Conservation (phyloP, 331 rosid genomes). For the Quercus tomentella region DNA sequence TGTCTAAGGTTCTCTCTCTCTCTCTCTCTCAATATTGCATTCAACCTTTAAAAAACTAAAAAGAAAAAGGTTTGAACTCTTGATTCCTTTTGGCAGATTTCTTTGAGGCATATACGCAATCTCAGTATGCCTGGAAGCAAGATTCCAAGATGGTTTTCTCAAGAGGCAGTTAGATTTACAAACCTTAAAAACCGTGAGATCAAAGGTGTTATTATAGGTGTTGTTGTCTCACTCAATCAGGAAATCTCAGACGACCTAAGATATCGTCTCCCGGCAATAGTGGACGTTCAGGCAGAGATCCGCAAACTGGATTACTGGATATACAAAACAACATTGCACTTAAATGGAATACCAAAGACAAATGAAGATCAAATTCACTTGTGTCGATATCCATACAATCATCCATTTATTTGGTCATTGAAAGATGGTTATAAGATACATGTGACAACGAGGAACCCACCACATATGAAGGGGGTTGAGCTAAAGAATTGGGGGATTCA, state of each 20-base stretch:
- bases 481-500: constrained; percentile 43
- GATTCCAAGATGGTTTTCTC: constrained; percentile 55
- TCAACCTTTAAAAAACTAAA: no score
- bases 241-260: constrained; percentile 18
- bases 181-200: constrained; percentile 27
- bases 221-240: constrained; percentile 42
- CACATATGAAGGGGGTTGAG: constrained; percentile 33
- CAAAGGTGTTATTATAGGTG: constrained; percentile 39
- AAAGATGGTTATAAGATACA: constrained; percentile 33
- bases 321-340: constrained; percentile 6
- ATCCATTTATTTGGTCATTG: constrained; percentile 24
- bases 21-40: not conserved
- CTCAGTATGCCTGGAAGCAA: constrained; percentile 57
- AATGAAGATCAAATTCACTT: constrained; percentile 46
- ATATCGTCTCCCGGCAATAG: constrained; percentile 14
- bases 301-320: constrained; percentile 19
- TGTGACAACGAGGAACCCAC: constrained; percentile 33
- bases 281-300: constrained; percentile 37
- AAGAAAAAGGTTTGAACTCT: no score
- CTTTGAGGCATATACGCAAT: constrained; percentile 38
- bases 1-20: constrained; percentile 45
- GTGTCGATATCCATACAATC: constrained; percentile 28
- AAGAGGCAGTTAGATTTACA: constrained; percentile 30
- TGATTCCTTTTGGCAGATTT: constrained; percentile 28
- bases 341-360: constrained; percentile 45